Conservation (phyloP, 306 rosid genomes). For the Casuarina equisetifolia region DNA sequence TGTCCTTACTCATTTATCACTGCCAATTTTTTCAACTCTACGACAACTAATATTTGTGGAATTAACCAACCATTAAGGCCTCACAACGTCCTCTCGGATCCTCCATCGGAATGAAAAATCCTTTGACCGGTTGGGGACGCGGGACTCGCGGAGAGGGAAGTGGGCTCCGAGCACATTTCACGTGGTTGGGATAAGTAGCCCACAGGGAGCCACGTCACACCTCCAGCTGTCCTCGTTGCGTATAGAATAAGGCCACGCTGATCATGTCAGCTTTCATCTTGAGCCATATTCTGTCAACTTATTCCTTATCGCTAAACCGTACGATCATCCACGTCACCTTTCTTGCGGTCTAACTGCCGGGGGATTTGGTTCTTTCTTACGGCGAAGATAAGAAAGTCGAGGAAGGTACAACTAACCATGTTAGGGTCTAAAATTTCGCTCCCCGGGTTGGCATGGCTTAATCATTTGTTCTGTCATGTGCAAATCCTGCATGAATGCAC, state of each 20-base stretch:
- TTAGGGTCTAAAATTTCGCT: slow-evolving; percentile 6
- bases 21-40: neutral
- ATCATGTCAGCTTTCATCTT: slow-evolving; percentile 6
- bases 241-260: slow-evolving; percentile 29
- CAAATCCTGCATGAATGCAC: neutral
- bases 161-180: slow-evolving; percentile 13
- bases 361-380: neutral
- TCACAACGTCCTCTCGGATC: neutral
- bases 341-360: neutral
- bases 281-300: too few relatives aligned
- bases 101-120: slow-evolving; percentile 19
- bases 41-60: too few relatives aligned
- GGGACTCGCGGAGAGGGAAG: slow-evolving; percentile 20
- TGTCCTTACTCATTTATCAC: too few relatives aligned
- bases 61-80: too few relatives aligned
- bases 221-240: slow-evolving; percentile 34
- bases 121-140: neutral
- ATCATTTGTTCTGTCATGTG: neutral
- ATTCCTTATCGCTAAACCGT: neutral
- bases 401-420: slow-evolving; percentile 28
- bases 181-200: slow-evolving; percentile 35
- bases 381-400: neutral
- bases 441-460: slow-evolving; percentile 9
- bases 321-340: neutral
- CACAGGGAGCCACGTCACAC: slow-evolving; percentile 28